phyloP scores from a whole-genome alignment of 1,139 yeast species.

The Lodderomyces orthopsilosis region DNA sequence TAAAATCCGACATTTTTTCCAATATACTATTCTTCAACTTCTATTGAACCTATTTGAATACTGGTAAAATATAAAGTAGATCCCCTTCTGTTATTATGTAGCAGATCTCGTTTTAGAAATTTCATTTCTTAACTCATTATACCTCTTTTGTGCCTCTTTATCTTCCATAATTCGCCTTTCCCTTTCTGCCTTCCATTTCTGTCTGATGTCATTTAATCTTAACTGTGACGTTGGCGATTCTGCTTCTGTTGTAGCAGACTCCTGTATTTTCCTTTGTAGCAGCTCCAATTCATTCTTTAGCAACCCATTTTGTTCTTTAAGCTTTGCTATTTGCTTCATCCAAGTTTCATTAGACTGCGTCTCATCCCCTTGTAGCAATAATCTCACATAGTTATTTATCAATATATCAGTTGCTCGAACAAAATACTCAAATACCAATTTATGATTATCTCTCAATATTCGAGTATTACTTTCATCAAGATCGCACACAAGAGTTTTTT shows the following conservation, averaged over 20 bases:
- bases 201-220: conserved; percentile 59
- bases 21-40: too few species aligned
- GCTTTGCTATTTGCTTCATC: conserved; percentile 19
- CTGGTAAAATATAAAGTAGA: too few species aligned
- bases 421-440: conserved; percentile 55
- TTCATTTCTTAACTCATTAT: conserved; percentile 55
- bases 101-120: too few species aligned
- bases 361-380: conserved; percentile 38
- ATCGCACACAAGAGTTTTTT: conserved; percentile 17
- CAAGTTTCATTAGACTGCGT: conserved; percentile 21
- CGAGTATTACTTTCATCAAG: conserved; percentile 22
- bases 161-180: conserved; percentile 64
- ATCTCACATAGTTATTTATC: conserved; percentile 52
- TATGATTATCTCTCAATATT: conserved; percentile 45
- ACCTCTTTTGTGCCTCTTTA: conserved; percentile 50
- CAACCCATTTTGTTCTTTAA: conserved; percentile 9
- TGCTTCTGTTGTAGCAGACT: neutral
- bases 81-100: too few species aligned
- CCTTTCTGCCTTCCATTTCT: conserved; percentile 67
- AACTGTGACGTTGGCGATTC: conserved; percentile 38
- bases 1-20: too few species aligned
- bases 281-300: neutral
- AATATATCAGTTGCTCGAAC: conserved; percentile 58
- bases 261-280: neutral
- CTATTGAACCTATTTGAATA: too few species aligned